Evolutionary conservation across 2,329 filamentous ascomycete species (phyloP).

Genomic region (Arthrobotrys conoides): DNA sequence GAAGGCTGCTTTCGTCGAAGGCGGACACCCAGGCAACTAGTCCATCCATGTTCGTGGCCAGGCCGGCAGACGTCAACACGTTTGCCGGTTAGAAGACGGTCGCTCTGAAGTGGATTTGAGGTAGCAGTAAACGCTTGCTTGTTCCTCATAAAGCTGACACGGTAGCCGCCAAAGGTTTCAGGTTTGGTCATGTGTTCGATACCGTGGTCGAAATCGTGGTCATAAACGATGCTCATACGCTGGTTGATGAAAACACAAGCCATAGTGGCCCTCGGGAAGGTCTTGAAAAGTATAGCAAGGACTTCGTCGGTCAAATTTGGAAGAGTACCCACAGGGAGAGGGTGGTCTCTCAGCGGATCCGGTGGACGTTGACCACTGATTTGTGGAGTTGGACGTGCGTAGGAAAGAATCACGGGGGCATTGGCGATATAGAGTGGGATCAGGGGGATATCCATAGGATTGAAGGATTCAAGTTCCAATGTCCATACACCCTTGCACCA

Average conservation of each 20-base stretch:
- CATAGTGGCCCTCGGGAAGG: conserved; percentile 43
- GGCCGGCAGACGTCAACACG: conserved; percentile 47
- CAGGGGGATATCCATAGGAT: conserved; percentile 50
- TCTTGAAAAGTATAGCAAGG: conserved; percentile 47
- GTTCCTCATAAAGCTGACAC: conserved; percentile 56
- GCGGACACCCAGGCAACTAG: conserved; percentile 49
- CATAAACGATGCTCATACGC: conserved; percentile 54
- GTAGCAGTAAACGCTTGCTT: conserved; percentile 47
- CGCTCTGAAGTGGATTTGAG: conserved; percentile 38
- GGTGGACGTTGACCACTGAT: conserved; percentile 49
- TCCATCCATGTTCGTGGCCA: conserved; percentile 40
- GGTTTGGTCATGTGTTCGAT: conserved; percentile 58
- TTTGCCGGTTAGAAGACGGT: conserved; percentile 50
- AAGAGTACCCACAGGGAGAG: conserved; percentile 45
- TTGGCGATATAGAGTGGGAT: conserved; percentile 59
- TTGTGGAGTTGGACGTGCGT: conserved; percentile 44
- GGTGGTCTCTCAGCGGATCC: conserved; percentile 40
- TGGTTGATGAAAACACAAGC: conserved; percentile 57
- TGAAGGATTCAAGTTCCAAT: conserved; percentile 51
- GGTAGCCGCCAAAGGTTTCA: conserved; percentile 58
- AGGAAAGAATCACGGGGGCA: conserved; percentile 54
- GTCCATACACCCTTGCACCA: conserved; percentile 59
- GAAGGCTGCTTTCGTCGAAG: conserved; percentile 44
- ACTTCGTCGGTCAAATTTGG: conserved; percentile 48
- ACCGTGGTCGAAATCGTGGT: conserved; percentile 54